A percentile compares a stretch with the other conserved stretches of the same genome.
Conservation (phyloP, 805 yeast genomes). For the Myxozyma melibiosi region DNA sequence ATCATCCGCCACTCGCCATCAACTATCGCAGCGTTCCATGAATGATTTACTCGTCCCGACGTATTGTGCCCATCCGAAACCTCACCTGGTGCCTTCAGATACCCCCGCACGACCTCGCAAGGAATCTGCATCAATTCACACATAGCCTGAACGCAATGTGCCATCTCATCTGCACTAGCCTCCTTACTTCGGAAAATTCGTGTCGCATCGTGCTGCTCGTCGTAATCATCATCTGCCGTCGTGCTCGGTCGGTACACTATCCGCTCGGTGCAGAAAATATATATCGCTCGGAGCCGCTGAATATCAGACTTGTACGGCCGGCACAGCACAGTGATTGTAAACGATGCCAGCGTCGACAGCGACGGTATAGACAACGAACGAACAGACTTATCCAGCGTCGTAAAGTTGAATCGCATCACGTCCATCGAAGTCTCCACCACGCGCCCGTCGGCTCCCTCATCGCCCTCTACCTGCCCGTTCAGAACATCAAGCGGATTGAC, state of each 20-base stretch:
- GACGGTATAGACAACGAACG: slow-evolving; percentile 23
- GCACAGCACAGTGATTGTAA: slow-evolving; percentile 57
- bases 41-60: slow-evolving; percentile 62
- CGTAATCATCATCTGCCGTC: slow-evolving; percentile 33
- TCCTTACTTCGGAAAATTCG: slow-evolving; percentile 48
- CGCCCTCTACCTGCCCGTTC: slow-evolving; percentile 32
- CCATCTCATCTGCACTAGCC: slow-evolving; percentile 71
- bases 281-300: slow-evolving; percentile 68
- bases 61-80: slow-evolving; percentile 48
- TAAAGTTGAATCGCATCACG: slow-evolving; percentile 20
- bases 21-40: slow-evolving; percentile 81
- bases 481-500: slow-evolving; percentile 55
- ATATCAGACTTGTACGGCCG: slow-evolving; percentile 55
- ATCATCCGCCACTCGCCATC: slow-evolving; percentile 79
- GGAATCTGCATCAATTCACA: slow-evolving; percentile 69
- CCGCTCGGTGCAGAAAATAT: slow-evolving; percentile 61
- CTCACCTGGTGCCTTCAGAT: slow-evolving; percentile 75
- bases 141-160: slow-evolving; percentile 73
- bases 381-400: slow-evolving; percentile 27
- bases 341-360: slow-evolving; percentile 54
- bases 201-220: slow-evolving; percentile 34
- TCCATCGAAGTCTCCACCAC: slow-evolving; percentile 28
- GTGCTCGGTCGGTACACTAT: slow-evolving; percentile 48
- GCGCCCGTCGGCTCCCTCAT: slow-evolving; percentile 35
- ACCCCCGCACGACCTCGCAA: slow-evolving; percentile 78